Evolutionary conservation across 2,329 filamentous ascomycete genomes (phyloP), one percentile per base, ranked within the genome.

Genomic region (Trichoderma atroviride): DNA sequence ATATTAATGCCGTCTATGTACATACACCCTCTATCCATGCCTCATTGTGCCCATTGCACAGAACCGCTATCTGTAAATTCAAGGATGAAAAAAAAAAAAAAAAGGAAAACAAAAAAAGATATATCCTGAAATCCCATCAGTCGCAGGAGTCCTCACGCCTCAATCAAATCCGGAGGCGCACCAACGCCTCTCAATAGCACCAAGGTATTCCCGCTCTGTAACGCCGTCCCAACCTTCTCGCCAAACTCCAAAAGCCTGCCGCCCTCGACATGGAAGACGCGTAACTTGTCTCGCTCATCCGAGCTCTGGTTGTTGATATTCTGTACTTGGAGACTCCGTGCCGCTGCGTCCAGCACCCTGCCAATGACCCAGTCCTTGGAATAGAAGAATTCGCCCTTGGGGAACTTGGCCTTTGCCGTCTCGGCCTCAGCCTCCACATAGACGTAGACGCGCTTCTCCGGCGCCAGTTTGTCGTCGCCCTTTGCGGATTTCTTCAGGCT

Each of bases 181-280:
- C 93, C 93, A 64, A 97, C 91, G 0, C 96, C 96, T 71, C 96
- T 86, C 65, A 99, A 76, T 75, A 99, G 78, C 29, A 98, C 94
- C 72, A 99, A 88, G 13, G 94, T 97, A 78, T 99, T 95, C 1
- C 96, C 96, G 73, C 88, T 94, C 72, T 88, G 88, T 70, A 96
- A 83, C 33, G 85, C 85, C 64, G 85, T 84, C 5, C 93, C 94
- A 68, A 97, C 84, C 83, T 95, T 94, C 80, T 97, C 94, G 29
- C 87, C 89, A 76, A 96, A 99, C 70, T 96, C 94, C 72, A 99
- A 80, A 71, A 99, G 79, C 69, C 93, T 84, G 0, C 96, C 96
- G 0, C 91, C 92, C 77, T 99, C 94, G 0, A 99, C 92, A 78
- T 98, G 94, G 76, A 97, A 99, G 0, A 99, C 89, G 10, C 96